phyloP scores from a whole-genome alignment of 192 early-diverging fungal genomes.

The Mortierella hygrophila region DNA sequence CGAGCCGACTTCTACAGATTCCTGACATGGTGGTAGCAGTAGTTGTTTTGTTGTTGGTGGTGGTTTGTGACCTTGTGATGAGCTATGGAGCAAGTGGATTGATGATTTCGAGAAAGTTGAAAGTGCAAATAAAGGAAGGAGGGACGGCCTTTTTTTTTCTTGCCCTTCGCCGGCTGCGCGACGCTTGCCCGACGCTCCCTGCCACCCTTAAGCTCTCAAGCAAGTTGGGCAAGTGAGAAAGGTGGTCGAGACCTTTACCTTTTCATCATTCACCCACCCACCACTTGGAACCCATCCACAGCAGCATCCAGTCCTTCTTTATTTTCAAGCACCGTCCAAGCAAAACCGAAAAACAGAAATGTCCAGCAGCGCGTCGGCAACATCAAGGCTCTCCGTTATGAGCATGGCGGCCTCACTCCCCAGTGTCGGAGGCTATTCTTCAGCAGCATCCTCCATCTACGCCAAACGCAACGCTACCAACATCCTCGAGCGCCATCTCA shows the following conservation, averaged over 20 bases:
- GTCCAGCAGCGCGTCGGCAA: slow-evolving; percentile 37
- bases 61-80: background rate
- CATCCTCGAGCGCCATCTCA: slow-evolving; percentile 84
- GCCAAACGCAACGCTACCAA: slow-evolving; percentile 38
- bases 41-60: slow-evolving; percentile 1
- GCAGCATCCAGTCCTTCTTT: background rate
- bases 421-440: slow-evolving; percentile 45
- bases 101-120: background rate
- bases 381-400: slow-evolving; percentile 46
- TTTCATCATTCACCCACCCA: background rate
- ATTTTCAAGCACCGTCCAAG: background rate
- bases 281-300: background rate
- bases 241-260: background rate
- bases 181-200: background rate
- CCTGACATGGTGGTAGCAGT: slow-evolving; percentile 59
- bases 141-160: background rate
- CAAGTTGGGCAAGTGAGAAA: too few relatives aligned
- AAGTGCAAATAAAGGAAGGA: background rate
- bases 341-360: slow-evolving; percentile 9
- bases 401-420: slow-evolving; percentile 53
- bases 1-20: slow-evolving; percentile 84
- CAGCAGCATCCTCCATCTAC: slow-evolving; percentile 40
- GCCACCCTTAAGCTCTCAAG: background rate
- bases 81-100: background rate
- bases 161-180: slow-evolving; percentile 1